Evolutionary conservation across 805 yeast genomes (phyloP).

Genomic region (Metschnikowia anglica): DNA sequence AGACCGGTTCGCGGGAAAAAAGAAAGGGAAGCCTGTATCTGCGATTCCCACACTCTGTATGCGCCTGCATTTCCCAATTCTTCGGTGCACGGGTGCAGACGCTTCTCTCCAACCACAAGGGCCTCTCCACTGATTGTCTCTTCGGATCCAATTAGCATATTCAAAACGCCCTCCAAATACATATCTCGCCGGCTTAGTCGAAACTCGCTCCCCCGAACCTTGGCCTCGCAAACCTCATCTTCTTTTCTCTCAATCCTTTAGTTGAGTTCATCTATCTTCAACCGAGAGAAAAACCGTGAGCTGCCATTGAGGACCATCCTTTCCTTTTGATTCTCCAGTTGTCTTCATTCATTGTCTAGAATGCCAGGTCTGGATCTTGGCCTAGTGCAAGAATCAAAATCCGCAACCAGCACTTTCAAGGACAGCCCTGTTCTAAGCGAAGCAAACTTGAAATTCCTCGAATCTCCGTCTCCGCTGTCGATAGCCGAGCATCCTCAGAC

Average conservation of each 20-base stretch:
- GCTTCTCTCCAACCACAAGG: slow-evolving; percentile 12
- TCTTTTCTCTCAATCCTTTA: no score
- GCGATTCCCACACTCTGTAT: neutral
- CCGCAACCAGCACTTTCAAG: neutral
- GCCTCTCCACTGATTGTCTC: slow-evolving; percentile 10
- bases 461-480: slow-evolving; percentile 10
- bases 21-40: neutral
- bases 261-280: neutral
- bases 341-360: slow-evolving; percentile 2
- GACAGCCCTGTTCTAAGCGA: slow-evolving; percentile 8
- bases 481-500: slow-evolving; percentile 16
- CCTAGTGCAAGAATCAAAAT: slow-evolving; percentile 5
- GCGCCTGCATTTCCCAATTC: slow-evolving; percentile 8
- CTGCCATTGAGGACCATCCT: slow-evolving; percentile 1
- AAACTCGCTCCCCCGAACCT: no score
- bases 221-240: no score
- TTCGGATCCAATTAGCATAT: slow-evolving; percentile 6
- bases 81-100: slow-evolving; percentile 12
- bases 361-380: slow-evolving; percentile 12
- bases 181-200: neutral
- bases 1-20: no score
- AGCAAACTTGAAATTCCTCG: slow-evolving; percentile 7
- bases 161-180: neutral
- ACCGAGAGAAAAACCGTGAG: slow-evolving; percentile 2
- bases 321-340: neutral